phyloP scores from a whole-genome alignment of 1,284 basidiomycete genomes.

The Cerrena zonata region DNA sequence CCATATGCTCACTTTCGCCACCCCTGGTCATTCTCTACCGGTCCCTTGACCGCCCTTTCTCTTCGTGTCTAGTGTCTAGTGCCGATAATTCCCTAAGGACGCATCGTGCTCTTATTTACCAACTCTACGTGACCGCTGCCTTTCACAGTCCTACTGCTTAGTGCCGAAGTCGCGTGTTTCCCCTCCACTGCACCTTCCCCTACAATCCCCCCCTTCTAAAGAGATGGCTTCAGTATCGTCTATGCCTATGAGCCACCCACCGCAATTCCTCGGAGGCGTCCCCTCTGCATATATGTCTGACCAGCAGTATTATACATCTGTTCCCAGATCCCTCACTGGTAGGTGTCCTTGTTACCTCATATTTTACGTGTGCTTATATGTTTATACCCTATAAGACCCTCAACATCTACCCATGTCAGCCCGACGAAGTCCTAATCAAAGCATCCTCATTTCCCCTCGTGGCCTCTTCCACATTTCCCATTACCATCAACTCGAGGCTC shows the following conservation, averaged over 20 bases:
- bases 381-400: too few relatives aligned
- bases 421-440: background rate
- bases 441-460: slow-evolving; percentile 31
- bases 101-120: background rate
- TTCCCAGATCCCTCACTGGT: background rate
- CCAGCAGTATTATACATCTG: background rate
- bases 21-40: background rate
- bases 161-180: too few relatives aligned
- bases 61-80: too few relatives aligned
- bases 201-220: background rate
- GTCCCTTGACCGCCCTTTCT: background rate
- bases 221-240: background rate
- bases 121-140: background rate
- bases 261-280: background rate
- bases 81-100: background rate
- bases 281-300: background rate
- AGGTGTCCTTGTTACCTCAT: background rate
- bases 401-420: background rate
- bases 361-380: too few relatives aligned
- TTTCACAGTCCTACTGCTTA: background rate
- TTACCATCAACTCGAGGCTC: slow-evolving; percentile 58
- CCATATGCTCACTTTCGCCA: background rate
- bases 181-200: background rate
- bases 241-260: background rate
- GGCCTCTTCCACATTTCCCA: slow-evolving; percentile 56